A percentile compares a stretch with the other conserved stretches of the same genome.
These are phyloP conservation scores for Didymella segeticola DNA, from an alignment of 2,329 filamentous ascomycete genomes.

Conservation along the genomic window DNA sequence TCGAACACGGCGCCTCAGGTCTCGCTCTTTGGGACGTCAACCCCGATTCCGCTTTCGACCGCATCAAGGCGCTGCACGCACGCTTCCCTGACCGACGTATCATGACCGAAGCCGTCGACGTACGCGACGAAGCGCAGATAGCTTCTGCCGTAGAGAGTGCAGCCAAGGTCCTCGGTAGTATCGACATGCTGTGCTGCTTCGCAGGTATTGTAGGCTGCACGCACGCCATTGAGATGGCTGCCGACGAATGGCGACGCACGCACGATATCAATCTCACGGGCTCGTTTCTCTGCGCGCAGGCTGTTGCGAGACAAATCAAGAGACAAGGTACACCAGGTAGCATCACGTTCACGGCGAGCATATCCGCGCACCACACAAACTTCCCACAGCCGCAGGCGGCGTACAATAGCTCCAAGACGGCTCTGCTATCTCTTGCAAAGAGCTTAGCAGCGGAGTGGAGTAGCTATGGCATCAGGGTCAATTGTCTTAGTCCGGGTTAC, in stretches of 20 bases:
- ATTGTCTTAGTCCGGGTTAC: conserved; percentile 75
- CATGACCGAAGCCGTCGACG: conserved; percentile 61
- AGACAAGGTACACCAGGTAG: conserved; percentile 60
- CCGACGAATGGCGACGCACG: conserved; percentile 66
- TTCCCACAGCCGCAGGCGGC: conserved; percentile 74
- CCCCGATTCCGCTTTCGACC: conserved; percentile 49
- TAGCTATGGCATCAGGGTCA: conserved; percentile 72
- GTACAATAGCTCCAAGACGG: conserved; percentile 77
- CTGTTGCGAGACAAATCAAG: conserved; percentile 56
- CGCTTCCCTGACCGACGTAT: conserved; percentile 65
- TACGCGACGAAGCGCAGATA: conserved; percentile 62
- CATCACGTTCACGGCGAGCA: conserved; percentile 71
- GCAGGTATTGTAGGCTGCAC: conserved; percentile 72
- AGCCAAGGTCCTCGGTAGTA: conserved; percentile 54
- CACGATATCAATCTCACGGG: conserved; percentile 77
- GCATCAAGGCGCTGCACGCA: conserved; percentile 55
- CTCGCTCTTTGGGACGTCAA: conserved; percentile 68
- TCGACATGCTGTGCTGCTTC: conserved; percentile 68
- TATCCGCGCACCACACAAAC: conserved; percentile 73
- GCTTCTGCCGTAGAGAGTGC: conserved; percentile 47
- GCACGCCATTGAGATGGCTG: conserved; percentile 65
- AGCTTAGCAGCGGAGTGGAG: conserved; percentile 78
- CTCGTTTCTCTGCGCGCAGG: conserved; percentile 73
- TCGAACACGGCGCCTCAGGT: conserved; percentile 70
- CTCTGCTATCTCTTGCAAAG: conserved; percentile 67